These are phyloP conservation scores for Hyparrhenia diplandra DNA, from an alignment of 176 grass and related monocot species.

Conservation along the genomic window DNA sequence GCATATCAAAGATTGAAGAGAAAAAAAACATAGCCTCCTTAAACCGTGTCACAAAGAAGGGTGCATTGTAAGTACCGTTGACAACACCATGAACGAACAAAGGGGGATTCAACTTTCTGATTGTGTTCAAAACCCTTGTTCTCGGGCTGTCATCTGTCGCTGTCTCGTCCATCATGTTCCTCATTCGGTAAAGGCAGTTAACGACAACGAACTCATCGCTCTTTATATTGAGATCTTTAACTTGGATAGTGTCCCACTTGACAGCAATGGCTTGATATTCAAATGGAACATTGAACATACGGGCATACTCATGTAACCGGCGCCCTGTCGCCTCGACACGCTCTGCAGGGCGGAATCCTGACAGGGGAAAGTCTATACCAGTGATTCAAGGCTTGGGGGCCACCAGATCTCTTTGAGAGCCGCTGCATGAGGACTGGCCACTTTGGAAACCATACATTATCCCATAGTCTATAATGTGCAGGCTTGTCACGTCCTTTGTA, in stretches of 20 bases:
- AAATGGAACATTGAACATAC: slow-evolving; percentile 29
- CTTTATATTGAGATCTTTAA: slow-evolving; percentile 25
- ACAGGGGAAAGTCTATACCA: slow-evolving; percentile 30
- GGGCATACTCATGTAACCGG: slow-evolving; percentile 31
- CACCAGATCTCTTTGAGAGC: slow-evolving; percentile 5
- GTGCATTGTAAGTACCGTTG: slow-evolving; percentile 43
- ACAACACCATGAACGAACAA: slow-evolving; percentile 39
- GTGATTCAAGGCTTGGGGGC: slow-evolving; percentile 26
- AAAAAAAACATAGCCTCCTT: slow-evolving; percentile 41
- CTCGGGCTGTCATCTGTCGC: slow-evolving; percentile 38
- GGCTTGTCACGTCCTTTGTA: background rate
- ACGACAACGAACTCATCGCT: slow-evolving; percentile 28
- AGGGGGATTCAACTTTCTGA: slow-evolving; percentile 35
- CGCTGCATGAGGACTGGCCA: slow-evolving; percentile 34
- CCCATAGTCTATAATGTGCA: slow-evolving; percentile 41
- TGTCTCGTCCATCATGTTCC: slow-evolving; percentile 46
- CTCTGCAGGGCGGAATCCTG: slow-evolving; percentile 40
- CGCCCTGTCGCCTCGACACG: slow-evolving; percentile 32
- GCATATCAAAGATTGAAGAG: slow-evolving; percentile 44
- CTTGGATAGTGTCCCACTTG: slow-evolving; percentile 38
- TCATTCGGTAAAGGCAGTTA: slow-evolving; percentile 38
- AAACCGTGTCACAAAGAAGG: slow-evolving; percentile 48
- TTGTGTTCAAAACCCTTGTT: slow-evolving; percentile 37
- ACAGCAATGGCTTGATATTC: slow-evolving; percentile 31
- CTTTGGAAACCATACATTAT: slow-evolving; percentile 39